Base-by-base conservation (phyloP, 805 yeast species). In the Ogataea degrootiae region DNA sequence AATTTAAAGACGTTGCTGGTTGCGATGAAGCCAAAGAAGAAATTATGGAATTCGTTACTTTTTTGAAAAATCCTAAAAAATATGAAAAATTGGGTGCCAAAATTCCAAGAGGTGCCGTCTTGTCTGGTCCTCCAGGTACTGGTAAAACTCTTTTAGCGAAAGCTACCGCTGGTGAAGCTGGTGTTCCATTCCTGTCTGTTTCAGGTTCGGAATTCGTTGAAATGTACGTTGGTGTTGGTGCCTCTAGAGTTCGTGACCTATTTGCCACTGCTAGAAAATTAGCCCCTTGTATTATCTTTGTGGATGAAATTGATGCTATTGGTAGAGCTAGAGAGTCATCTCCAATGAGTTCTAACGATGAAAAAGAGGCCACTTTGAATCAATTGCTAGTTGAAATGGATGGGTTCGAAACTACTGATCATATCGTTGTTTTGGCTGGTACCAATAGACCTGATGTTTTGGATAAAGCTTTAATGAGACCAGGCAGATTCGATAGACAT, bases 201-300 rank as follows among this genome's bases (percentile, higher is more conserved):
- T 87, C 96, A 1, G 99, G 99, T 54, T 91, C 98, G 6, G 99
- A 92, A 67, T 92, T 92, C 58, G 96, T 94, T 14, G 98, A 92
- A 67, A 94, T 92, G 98, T 94, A 90, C 73, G 98, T 91, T 31
- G 99, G 99, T 75, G 97, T 92, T 22, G 99, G 99, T 72, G 98
- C 99, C 2, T 86, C 96, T 16, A 81, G 99, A 66, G 99, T 94
- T 29, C 90, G 99, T 66, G 99, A 94, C 66, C 73, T 94, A 58
- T 94, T 94, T 72, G 79, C 84, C 53, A 86, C 87, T 29, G 99
- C 99, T 1, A 79, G 98, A 60, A 88, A 87, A 63, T 82, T 85
- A 67, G 96, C 99, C 0, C 99, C 99, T 15, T 77, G 96, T 34
- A 94, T 94, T 60, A 82, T 94, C n/a, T 95, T 94, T 59, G 91